Conservation (phyloP, 495 filamentous ascomycete species). For the Penicillium cinerascens region DNA sequence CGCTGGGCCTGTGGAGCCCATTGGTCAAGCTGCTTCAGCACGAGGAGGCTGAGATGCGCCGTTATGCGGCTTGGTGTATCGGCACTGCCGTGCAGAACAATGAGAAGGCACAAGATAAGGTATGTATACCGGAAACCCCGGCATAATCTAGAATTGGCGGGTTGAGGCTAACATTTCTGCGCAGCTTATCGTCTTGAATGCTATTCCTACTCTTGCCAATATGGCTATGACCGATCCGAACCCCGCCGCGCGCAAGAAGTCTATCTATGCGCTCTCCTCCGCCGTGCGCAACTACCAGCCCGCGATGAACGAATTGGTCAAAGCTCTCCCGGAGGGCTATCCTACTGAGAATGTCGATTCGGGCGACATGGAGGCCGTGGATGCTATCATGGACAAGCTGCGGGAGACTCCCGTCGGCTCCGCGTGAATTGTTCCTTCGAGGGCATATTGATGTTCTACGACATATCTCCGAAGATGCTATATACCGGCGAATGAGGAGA, state of each 20-base stretch:
- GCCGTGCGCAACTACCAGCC: constrained; percentile 85
- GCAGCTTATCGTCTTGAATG: constrained; percentile 64
- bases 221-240: constrained; percentile 59
- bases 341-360: constrained; percentile 62
- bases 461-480: neutral
- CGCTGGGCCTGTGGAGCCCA: constrained; percentile 75
- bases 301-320: constrained; percentile 57
- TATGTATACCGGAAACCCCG: constrained; percentile 22
- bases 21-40: constrained; percentile 64
- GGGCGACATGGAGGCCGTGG: constrained; percentile 78
- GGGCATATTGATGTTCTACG: neutral
- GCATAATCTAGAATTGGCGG: neutral
- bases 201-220: constrained; percentile 62
- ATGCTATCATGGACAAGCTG: constrained; percentile 66
- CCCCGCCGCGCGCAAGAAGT: constrained; percentile 74
- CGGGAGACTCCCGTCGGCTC: constrained; percentile 46
- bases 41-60: constrained; percentile 66
- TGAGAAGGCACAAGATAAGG: constrained; percentile 70
- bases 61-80: constrained; percentile 86
- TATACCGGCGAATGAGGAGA: neutral
- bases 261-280: constrained; percentile 79
- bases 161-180: constrained; percentile 16
- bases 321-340: constrained; percentile 61
- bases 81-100: constrained; percentile 98
- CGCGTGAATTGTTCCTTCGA: constrained; percentile 13